These are phyloP conservation scores for Penicillium cinerascens DNA, from an alignment of 495 filamentous ascomycete genomes.

Conservation along the genomic window DNA sequence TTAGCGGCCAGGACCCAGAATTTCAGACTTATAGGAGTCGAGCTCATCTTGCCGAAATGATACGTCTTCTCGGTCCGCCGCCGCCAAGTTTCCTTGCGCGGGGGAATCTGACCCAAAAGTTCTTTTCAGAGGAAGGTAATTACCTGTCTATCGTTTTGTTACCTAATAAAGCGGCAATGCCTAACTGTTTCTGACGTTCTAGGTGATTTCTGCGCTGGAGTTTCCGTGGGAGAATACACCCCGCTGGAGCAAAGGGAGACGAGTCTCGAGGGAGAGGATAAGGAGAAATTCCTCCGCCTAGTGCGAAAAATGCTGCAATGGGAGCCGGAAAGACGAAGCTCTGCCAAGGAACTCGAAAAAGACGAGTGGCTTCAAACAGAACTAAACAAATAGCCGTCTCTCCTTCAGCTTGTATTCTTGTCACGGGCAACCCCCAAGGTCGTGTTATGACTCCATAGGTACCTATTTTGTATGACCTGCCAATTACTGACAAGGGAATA, in stretches of 20 bases:
- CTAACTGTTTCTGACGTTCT: conserved; percentile 5
- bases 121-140: conserved; percentile 21
- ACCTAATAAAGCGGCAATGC: background rate
- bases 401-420: too few relatives aligned
- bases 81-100: conserved; percentile 29
- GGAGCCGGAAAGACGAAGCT: conserved; percentile 13
- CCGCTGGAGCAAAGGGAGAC: conserved; percentile 29
- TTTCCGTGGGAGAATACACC: conserved; percentile 11
- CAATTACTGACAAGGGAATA: too few relatives aligned
- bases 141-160: background rate
- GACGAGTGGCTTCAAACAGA: conserved; percentile 11
- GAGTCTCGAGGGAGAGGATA: conserved; percentile 11
- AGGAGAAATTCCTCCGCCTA: conserved; percentile 6
- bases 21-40: conserved; percentile 31
- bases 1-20: conserved; percentile 24
- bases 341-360: conserved; percentile 8
- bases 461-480: too few relatives aligned
- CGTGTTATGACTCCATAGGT: too few relatives aligned
- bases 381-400: too few relatives aligned
- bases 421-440: too few relatives aligned
- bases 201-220: conserved; percentile 17
- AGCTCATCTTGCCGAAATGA: conserved; percentile 41
- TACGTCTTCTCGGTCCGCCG: conserved; percentile 40
- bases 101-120: conserved; percentile 16
- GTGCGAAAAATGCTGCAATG: conserved; percentile 17